These are phyloP conservation scores for Ogataea parapolymorpha DNA, from an alignment of 805 yeast genomes.

Conservation along the genomic window DNA sequence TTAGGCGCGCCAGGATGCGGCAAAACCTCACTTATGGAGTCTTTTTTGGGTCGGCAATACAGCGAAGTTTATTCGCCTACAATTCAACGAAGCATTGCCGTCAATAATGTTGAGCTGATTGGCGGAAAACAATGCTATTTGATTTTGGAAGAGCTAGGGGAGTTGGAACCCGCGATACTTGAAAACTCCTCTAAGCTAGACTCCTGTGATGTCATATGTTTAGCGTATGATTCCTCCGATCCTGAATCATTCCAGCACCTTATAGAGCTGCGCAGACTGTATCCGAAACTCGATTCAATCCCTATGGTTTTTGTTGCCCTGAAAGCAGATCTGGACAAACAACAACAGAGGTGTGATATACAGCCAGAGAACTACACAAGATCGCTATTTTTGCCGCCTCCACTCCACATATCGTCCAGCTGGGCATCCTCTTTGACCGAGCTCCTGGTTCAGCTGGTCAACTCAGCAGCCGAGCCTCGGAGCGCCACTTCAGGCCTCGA, in stretches of 20 bases:
- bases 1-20: conserved; percentile 87
- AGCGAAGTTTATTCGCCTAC: conserved; percentile 78
- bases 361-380: conserved; percentile 89
- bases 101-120: conserved; percentile 85
- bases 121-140: conserved; percentile 96
- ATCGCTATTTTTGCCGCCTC: conserved; percentile 64
- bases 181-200: conserved; percentile 67
- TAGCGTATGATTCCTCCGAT: conserved; percentile 90
- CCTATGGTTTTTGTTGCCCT: conserved; percentile 89
- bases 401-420: conserved; percentile 83
- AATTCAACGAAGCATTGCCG: conserved; percentile 74
- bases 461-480: conserved; percentile 79
- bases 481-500: conserved; percentile 75
- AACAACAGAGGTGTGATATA: conserved; percentile 79
- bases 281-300: conserved; percentile 55
- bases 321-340: conserved; percentile 93
- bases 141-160: conserved; percentile 87
- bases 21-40: conserved; percentile 77
- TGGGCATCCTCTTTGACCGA: conserved; percentile 90
- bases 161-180: conserved; percentile 74
- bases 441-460: conserved; percentile 79
- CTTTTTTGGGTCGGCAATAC: conserved; percentile 72
- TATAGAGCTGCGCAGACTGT: conserved; percentile 61
- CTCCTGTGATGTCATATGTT: conserved; percentile 88
- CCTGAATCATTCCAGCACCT: conserved; percentile 90